These are phyloP conservation scores for Naganishia albida DNA, from an alignment of 1,284 basidiomycete species.

Conservation along the genomic window DNA sequence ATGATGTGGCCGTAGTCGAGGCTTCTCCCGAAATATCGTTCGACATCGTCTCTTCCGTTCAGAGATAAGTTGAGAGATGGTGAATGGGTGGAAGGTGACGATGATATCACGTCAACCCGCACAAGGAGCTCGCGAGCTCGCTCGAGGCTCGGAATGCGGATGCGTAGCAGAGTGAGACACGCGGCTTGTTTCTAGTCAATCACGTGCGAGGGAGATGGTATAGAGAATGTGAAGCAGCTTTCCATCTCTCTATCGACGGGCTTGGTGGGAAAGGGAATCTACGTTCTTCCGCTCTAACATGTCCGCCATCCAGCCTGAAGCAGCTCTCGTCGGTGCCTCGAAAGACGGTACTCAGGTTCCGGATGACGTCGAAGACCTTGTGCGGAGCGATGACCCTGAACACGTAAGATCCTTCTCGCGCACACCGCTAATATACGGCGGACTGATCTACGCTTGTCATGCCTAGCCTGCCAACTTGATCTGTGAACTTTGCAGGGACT, in stretches of 20 bases:
- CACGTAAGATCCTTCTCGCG: slow-evolving; percentile 45
- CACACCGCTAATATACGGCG: too few species aligned
- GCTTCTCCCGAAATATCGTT: background rate
- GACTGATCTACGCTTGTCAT: background rate
- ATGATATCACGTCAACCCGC: background rate
- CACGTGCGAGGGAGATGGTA: background rate
- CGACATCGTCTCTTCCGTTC: background rate
- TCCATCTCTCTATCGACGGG: background rate
- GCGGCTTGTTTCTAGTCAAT: background rate
- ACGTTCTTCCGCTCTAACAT: background rate
- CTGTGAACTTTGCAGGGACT: slow-evolving; percentile 66
- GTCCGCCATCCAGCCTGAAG: slow-evolving; percentile 10
- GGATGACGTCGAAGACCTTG: slow-evolving; percentile 46
- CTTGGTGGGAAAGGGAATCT: background rate
- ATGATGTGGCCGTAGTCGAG: background rate
- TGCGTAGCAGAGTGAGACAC: slow-evolving; percentile 1
- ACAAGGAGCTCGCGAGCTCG: background rate
- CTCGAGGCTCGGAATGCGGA: background rate
- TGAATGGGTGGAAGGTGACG: too few species aligned
- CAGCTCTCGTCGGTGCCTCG: slow-evolving; percentile 6
- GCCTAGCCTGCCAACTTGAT: slow-evolving; percentile 77
- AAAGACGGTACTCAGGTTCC: too few species aligned
- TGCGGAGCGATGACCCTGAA: slow-evolving; percentile 54
- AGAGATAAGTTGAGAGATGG: background rate
- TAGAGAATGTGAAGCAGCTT: slow-evolving; percentile 1